These are phyloP conservation scores for Lentinula edodes DNA, from an alignment of 768 basidiomycete species.

Conservation along the genomic window DNA sequence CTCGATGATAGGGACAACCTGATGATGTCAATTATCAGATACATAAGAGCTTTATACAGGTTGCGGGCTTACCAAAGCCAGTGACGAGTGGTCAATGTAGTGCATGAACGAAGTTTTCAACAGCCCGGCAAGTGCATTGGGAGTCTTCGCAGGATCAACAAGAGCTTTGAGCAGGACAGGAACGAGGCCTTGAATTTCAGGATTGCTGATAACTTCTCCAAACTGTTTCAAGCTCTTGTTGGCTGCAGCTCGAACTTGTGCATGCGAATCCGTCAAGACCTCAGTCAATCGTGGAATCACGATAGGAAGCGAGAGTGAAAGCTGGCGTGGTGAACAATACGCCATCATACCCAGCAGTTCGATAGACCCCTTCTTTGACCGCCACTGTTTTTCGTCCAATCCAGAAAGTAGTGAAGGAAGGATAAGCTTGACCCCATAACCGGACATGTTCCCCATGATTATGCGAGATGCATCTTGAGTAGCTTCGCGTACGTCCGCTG, in stretches of 20 bases:
- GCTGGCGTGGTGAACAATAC: conserved; percentile 92
- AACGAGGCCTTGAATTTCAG: conserved; percentile 90
- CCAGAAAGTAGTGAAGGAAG: conserved; percentile 85
- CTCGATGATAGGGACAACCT: conserved; percentile 95
- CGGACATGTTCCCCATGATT: conserved; percentile 94
- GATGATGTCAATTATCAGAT: background rate
- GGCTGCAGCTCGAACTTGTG: conserved; percentile 88
- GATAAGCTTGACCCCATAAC: conserved; percentile 93
- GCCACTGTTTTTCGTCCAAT: conserved; percentile 97
- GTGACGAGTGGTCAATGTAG: conserved; percentile 94
- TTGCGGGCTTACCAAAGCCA: conserved; percentile 67
- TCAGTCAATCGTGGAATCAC: conserved; percentile 95
- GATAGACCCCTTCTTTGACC: conserved; percentile 95
- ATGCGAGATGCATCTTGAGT: conserved; percentile 87
- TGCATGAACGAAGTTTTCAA: conserved; percentile 96
- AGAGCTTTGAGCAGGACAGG: conserved; percentile 89
- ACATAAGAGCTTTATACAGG: background rate
- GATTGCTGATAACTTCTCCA: conserved; percentile 97
- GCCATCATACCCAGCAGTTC: conserved; percentile 98
- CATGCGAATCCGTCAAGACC: conserved; percentile 94
- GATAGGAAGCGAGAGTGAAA: conserved; percentile 91
- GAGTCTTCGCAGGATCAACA: conserved; percentile 90
- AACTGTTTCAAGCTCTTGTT: conserved; percentile 97
- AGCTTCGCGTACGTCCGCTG: conserved; percentile 86
- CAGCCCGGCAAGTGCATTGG: conserved; percentile 76